Percentiles rank a stretch among this genome's conserved stretches.
phyloP scores from a whole-genome alignment of 305 asterid species.

The Withania somnifera region DNA sequence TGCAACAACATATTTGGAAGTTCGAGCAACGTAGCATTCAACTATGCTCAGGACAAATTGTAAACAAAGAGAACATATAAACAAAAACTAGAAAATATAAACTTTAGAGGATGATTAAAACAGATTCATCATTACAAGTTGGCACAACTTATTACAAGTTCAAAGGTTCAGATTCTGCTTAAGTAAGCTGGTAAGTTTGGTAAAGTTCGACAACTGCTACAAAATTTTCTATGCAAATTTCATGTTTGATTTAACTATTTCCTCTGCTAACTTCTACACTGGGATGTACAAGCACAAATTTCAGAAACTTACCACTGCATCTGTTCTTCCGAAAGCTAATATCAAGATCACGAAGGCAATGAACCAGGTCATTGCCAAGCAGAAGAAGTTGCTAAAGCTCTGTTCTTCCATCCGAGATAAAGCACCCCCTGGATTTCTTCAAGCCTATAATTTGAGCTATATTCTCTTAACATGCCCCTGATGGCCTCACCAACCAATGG shows the following conservation, averaged over 20 bases:
- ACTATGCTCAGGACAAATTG: neutral
- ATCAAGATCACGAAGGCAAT: neutral
- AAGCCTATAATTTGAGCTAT: slow-evolving; percentile 44
- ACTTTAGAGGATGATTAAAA: neutral
- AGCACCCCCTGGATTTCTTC: slow-evolving; percentile 45
- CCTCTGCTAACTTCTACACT: neutral
- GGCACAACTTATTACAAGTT: neutral
- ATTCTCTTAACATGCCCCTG: slow-evolving; percentile 47
- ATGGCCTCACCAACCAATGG: slow-evolving; percentile 34
- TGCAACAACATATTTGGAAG: neutral
- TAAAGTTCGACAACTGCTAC: neutral
- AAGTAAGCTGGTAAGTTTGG: neutral
- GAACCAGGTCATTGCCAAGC: slow-evolving; percentile 37
- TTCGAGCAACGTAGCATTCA: neutral
- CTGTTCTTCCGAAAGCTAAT: neutral
- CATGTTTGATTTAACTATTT: neutral
- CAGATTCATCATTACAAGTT: neutral
- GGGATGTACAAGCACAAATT: neutral
- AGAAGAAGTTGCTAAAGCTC: slow-evolving; percentile 52
- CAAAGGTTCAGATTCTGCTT: neutral
- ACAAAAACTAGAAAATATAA: neutral
- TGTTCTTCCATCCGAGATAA: slow-evolving; percentile 74
- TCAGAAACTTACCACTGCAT: neutral
- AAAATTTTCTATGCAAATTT: neutral
- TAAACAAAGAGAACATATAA: neutral